Conservation (phyloP, 1,284 basidiomycete species). For the Thecaphora frezii region DNA sequence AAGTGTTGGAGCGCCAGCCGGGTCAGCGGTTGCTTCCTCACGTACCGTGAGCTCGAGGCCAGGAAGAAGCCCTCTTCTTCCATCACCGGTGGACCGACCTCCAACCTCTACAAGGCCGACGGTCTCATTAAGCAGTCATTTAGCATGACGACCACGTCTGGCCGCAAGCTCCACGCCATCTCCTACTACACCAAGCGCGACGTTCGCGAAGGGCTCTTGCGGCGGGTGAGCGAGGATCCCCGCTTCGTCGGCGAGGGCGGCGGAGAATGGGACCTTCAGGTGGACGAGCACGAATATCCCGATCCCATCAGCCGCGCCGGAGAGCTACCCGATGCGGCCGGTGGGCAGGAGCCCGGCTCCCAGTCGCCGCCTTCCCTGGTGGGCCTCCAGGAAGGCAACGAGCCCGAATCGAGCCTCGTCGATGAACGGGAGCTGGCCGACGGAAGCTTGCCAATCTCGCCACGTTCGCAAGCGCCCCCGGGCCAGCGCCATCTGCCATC, state of each 20-base stretch:
- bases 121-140: slow-evolving; percentile 59
- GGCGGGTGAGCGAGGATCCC: slow-evolving; percentile 54
- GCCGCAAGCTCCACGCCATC: slow-evolving; percentile 57
- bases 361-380: slow-evolving; percentile 14
- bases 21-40: slow-evolving; percentile 63
- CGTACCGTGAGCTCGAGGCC: slow-evolving; percentile 60
- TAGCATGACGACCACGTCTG: slow-evolving; percentile 55
- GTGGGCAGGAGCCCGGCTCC: slow-evolving; percentile 18
- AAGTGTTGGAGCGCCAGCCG: slow-evolving; percentile 63
- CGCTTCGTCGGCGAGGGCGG: slow-evolving; percentile 48
- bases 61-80: slow-evolving; percentile 48
- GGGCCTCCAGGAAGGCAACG: not conserved
- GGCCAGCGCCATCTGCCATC: not conserved
- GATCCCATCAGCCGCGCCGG: slow-evolving; percentile 41
- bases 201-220: slow-evolving; percentile 43
- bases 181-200: slow-evolving; percentile 57
- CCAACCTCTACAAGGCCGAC: slow-evolving; percentile 57
- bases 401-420: slow-evolving; percentile 5
- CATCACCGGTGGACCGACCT: slow-evolving; percentile 39
- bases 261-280: slow-evolving; percentile 47
- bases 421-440: slow-evolving; percentile 3
- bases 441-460: not conserved
- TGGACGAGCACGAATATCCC: slow-evolving; percentile 46
- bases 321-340: slow-evolving; percentile 14
- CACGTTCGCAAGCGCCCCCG: slow-evolving; percentile 7